Percentiles rank a stretch among this genome's conserved stretches.
phyloP scores from a whole-genome alignment of 768 basidiomycete species.

The Kwoniella newhampshirensis region DNA sequence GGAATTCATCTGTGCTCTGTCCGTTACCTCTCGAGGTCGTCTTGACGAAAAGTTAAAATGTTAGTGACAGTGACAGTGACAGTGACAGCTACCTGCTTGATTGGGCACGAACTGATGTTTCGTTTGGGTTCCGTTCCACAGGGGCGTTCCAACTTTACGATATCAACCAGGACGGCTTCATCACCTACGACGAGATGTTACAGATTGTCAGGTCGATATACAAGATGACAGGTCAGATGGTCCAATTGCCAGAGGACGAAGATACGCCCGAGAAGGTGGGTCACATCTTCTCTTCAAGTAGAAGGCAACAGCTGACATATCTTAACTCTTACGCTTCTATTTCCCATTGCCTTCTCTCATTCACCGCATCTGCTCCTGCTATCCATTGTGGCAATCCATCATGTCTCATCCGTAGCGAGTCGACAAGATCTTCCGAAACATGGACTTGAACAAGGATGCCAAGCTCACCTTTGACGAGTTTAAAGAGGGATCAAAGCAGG shows the following conservation, averaged over 20 bases:
- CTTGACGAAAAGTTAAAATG: conserved; percentile 98
- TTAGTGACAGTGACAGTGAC: conserved; percentile 55
- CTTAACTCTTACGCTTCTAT: background rate
- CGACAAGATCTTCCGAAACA: conserved; percentile 96
- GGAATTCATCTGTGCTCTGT: conserved; percentile 90
- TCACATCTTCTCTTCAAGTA: background rate
- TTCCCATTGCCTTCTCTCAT: background rate
- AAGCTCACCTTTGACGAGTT: conserved; percentile 94
- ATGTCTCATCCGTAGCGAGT: conserved; percentile 91
- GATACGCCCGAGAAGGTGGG: conserved; percentile 98
- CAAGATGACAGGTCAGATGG: conserved; percentile 99
- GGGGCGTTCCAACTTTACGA: conserved; percentile 99
- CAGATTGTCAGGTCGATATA: conserved; percentile 97
- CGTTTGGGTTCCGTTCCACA: conserved; percentile 55
- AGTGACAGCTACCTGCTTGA: background rate
- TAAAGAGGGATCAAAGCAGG: conserved; percentile 96
- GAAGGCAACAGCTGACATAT: background rate
- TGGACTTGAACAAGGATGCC: conserved; percentile 95
- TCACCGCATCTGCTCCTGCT: too few relatives aligned
- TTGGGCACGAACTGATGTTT: conserved; percentile 1
- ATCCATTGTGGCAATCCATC: conserved; percentile 2
- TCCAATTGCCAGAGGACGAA: conserved; percentile 94
- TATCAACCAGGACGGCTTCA: conserved; percentile 95
- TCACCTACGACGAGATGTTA: conserved; percentile 99
- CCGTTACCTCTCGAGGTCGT: conserved; percentile 86